Evolutionary conservation across 129 eudicot species (phyloP).

Genomic region (Helianthus tuberosus): DNA sequence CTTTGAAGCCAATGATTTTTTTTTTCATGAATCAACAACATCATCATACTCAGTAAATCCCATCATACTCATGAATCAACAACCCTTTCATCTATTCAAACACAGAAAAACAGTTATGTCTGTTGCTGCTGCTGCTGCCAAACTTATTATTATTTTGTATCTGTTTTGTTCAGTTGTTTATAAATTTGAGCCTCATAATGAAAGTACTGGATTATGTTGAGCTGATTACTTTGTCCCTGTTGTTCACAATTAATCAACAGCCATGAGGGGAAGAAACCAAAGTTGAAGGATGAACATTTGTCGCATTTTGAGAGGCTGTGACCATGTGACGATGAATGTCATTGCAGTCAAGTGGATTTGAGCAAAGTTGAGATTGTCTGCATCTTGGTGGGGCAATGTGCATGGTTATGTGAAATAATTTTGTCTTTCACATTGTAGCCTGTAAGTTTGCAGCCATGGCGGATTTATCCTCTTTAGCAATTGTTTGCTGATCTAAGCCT

Average conservation of each 20-base stretch:
- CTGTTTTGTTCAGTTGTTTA: too few species aligned
- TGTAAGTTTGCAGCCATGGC: constrained; percentile 18
- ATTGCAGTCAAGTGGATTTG: not conserved
- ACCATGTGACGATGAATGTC: not conserved
- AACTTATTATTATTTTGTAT: too few species aligned
- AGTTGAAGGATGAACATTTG: too few species aligned
- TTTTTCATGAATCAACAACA: not conserved
- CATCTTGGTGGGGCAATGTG: not conserved
- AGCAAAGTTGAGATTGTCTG: not conserved
- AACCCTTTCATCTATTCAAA: not conserved
- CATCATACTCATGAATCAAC: not conserved
- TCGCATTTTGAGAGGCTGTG: not conserved
- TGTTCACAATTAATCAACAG: too few species aligned
- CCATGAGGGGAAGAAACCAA: too few species aligned
- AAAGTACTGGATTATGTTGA: too few species aligned
- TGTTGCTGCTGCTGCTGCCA: too few species aligned
- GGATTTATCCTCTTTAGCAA: not conserved
- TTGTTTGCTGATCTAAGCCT: constrained; percentile 20
- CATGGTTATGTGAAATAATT: constrained; percentile 5
- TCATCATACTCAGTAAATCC: too few species aligned
- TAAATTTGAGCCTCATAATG: too few species aligned
- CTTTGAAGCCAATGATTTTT: not conserved
- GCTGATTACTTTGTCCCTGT: too few species aligned
- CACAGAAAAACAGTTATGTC: too few species aligned
- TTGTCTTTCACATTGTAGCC: too few species aligned